Base-by-base conservation (phyloP, 2,329 filamentous ascomycete genomes). In the Cercospora brassicicola region DNA sequence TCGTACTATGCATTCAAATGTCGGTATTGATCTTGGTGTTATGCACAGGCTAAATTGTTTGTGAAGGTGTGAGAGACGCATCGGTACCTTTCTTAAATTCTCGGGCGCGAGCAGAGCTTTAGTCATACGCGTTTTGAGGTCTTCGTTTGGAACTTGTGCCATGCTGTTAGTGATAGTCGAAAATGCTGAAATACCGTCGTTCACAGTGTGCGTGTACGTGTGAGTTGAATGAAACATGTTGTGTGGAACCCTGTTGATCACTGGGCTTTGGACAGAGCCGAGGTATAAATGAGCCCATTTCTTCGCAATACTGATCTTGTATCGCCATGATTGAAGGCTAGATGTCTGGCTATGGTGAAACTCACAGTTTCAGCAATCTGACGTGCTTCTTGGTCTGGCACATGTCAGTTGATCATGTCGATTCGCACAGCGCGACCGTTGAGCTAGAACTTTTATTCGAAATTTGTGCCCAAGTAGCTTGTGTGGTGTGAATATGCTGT, bases 101-200 rank as follows among this genome's bases (percentile, higher is more conserved):
- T 67, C 66, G 31, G 68, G 64, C 65, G 62, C 61, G 15, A 72
- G 67, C 7, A 72, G 66, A 23, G 59, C 69, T 45, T 63, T 60
- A 11, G 65, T 71, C 67, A 72, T 72, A 13, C 56, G 36, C 13
- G 64, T 64, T 57, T 59, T 63, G 13, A 66, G 51, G 28, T 62
- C 62, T 31, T 57, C 48, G 6, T 57, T n/a, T 8, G 28, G 28
- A 13, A 10, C 36, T 23, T 18, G 28, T 33, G 55, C 55, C 55
- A 59, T 59, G 30, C 9, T 36, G 28, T 31, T 9, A 18, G 15
- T 26, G 18, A n/a, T 36, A 18, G 36, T 59, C 20, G 23, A 13
- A 28, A 7, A 8, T 28, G 20, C 6, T 23, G 13, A 4, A 28
- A 15, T 55, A 10, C 6, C 28, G 6, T 55, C 13, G 13, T n/a